phyloP scores from a whole-genome alignment of 345 rosid species.

The Brassica incana region DNA sequence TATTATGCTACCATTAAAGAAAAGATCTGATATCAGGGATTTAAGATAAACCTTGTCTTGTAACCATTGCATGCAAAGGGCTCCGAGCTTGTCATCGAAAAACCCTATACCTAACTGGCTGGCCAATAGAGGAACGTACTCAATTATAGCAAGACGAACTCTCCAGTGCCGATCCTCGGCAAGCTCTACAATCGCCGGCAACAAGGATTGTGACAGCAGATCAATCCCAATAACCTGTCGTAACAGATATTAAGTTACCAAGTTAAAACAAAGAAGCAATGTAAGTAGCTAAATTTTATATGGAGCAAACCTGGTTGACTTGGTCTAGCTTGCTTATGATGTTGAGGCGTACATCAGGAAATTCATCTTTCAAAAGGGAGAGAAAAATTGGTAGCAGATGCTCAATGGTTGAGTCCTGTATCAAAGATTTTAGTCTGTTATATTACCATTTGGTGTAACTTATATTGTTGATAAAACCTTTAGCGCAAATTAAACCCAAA shows the following conservation, averaged over 20 bases:
- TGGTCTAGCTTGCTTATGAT: slow-evolving; percentile 98
- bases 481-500: no score
- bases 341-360: slow-evolving; percentile 97
- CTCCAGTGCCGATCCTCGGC: slow-evolving; percentile 99
- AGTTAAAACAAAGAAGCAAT: background rate
- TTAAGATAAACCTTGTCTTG: slow-evolving; percentile 74
- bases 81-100: slow-evolving; percentile 88
- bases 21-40: no score
- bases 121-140: slow-evolving; percentile 90
- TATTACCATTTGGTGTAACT: background rate
- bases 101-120: slow-evolving; percentile 94
- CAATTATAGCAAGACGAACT: slow-evolving; percentile 94
- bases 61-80: slow-evolving; percentile 97
- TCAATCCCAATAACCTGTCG: slow-evolving; percentile 94
- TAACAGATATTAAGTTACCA: background rate
- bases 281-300: background rate
- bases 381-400: slow-evolving; percentile 96
- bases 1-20: background rate
- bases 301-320: slow-evolving; percentile 87
- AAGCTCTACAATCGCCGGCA: slow-evolving; percentile 99
- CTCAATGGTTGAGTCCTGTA: slow-evolving; percentile 89
- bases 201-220: slow-evolving; percentile 83
- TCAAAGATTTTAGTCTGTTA: slow-evolving; percentile 15
- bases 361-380: slow-evolving; percentile 95
- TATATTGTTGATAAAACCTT: background rate